Evolutionary conservation across 192 early-diverging fungal genomes (phyloP).

Genomic region (Coemansia sp.): DNA sequence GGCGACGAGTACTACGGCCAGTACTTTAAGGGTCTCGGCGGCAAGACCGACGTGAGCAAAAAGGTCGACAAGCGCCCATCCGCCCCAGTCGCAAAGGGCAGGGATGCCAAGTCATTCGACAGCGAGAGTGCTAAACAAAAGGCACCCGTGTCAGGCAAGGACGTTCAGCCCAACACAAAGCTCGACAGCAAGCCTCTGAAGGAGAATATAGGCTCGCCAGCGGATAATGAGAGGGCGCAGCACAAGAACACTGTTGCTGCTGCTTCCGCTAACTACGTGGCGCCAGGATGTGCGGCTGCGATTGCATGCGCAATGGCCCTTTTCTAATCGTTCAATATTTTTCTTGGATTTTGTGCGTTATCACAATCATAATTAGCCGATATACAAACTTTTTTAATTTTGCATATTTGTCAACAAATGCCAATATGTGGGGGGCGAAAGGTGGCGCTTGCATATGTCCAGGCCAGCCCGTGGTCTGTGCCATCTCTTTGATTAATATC

Average conservation of each 20-base stretch:
- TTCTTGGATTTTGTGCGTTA: neutral
- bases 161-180: conserved; percentile 5
- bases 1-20: conserved; percentile 55
- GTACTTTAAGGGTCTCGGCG: conserved; percentile 37
- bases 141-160: conserved; percentile 5
- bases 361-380: neutral
- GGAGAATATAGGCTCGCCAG: neutral
- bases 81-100: neutral
- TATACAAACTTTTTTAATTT: neutral
- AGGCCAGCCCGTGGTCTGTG: neutral
- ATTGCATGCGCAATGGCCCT: conserved; percentile 15
- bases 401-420: neutral
- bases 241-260: conserved; percentile 17
- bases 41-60: conserved; percentile 27
- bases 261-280: conserved; percentile 8
- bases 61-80: conserved; percentile 11
- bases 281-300: conserved; percentile 15
- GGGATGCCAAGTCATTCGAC: neutral
- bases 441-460: neutral
- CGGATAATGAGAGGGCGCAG: conserved; percentile 12
- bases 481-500: neutral
- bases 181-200: conserved; percentile 23
- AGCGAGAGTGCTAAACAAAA: neutral
- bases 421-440: neutral
- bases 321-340: conserved; percentile 3